Conservation (phyloP, 1,284 basidiomycete species). For the Hymenochaete sp. region DNA sequence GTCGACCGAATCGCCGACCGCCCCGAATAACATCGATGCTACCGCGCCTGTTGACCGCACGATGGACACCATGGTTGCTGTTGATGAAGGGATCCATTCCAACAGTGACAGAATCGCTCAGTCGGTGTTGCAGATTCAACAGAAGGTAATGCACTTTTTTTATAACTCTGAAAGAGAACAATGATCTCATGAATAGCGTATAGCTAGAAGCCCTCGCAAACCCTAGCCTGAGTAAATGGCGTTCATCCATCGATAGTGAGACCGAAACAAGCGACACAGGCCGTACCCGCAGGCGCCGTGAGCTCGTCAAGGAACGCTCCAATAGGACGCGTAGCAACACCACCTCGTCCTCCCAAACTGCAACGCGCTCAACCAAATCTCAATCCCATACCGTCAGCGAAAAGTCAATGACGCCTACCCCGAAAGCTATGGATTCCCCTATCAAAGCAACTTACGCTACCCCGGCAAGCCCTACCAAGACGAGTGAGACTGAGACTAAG, state of each 20-base stretch:
- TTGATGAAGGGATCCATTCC: slow-evolving; percentile 73
- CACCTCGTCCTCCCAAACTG: slow-evolving; percentile 23
- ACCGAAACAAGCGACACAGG: slow-evolving; percentile 14
- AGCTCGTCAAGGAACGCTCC: slow-evolving; percentile 2
- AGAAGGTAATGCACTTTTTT: slow-evolving; percentile 44
- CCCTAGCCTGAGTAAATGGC: slow-evolving; percentile 6
- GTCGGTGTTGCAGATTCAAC: slow-evolving; percentile 75
- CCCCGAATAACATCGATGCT: slow-evolving; percentile 33
- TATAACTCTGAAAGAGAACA: background rate
- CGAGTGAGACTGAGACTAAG: slow-evolving; percentile 17
- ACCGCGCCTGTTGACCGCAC: slow-evolving; percentile 37
- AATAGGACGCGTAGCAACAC: slow-evolving; percentile 18
- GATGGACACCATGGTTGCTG: slow-evolving; percentile 71
- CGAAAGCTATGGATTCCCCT: slow-evolving; percentile 25
- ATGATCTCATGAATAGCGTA: background rate
- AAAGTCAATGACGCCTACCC: slow-evolving; percentile 15
- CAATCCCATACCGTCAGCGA: slow-evolving; percentile 5
- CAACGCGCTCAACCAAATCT: slow-evolving; percentile 10
- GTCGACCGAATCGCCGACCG: slow-evolving; percentile 4
- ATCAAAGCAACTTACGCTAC: too few species aligned
- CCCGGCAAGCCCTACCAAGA: slow-evolving; percentile 12
- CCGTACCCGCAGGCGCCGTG: slow-evolving; percentile 2
- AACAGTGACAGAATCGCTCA: slow-evolving; percentile 77
- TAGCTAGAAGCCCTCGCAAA: slow-evolving; percentile 67
- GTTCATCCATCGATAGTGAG: slow-evolving; percentile 16